These are phyloP conservation scores for Syzygium jambos DNA, from an alignment of 345 rosid species.

Conservation along the genomic window DNA sequence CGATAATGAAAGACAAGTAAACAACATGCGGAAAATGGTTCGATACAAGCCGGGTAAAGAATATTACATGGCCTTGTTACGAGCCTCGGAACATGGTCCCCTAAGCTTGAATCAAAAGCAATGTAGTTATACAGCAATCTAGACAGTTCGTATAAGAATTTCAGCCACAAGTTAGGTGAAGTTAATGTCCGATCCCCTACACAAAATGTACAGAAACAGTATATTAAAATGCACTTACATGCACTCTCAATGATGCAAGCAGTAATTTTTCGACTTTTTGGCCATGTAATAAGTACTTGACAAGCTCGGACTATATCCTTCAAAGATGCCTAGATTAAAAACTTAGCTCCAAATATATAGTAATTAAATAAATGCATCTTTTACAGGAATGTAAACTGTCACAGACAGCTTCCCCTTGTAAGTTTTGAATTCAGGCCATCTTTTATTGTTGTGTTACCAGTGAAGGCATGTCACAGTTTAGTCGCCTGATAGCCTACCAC, in stretches of 20 bases:
- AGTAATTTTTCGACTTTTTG: not conserved
- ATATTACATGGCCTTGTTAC: no score
- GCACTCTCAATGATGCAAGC: not conserved
- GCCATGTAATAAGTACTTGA: not conserved
- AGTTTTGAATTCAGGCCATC: not conserved
- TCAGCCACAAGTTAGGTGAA: not conserved
- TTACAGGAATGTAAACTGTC: not conserved
- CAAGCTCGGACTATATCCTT: not conserved
- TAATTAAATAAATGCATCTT: not conserved
- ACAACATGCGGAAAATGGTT: no score
- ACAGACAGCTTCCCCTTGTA: not conserved
- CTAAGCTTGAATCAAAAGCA: no score
- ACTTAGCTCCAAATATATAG: not conserved
- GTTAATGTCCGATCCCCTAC: not conserved
- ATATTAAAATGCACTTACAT: not conserved
- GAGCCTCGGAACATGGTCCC: no score
- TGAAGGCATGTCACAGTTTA: not conserved
- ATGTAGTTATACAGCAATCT: not conserved
- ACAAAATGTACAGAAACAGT: not conserved
- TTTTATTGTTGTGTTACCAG: not conserved
- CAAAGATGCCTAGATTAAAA: not conserved
- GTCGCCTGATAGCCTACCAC: not conserved
- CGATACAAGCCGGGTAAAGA: no score
- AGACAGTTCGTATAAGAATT: not conserved
- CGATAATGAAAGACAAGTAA: no score